Evolutionary conservation across 2,329 filamentous ascomycete species (phyloP), one percentile per base, ranked within the genome.

Genomic region (Aspergillus udagawae): DNA sequence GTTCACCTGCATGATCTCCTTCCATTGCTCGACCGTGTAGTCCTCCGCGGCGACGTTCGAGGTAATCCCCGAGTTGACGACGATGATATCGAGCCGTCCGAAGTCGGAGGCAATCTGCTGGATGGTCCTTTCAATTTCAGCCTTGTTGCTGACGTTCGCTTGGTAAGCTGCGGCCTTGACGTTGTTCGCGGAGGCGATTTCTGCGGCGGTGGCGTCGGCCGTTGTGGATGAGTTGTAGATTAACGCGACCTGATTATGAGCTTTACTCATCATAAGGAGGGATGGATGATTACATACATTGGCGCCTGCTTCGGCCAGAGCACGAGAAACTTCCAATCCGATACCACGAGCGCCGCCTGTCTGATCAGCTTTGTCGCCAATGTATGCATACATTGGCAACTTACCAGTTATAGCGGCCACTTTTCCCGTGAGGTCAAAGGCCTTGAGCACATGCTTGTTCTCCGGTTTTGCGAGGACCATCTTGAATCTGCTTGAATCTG

Each of bases 61-160:
- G 35, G 68, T 67, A 27, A 77, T 74, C 1, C 79, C 79, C 0
- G 78, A 77, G 63, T 80, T 80, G 20, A 74, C 79, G 32, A 81
- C 71, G 41, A 81, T 69, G 53, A 81, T 75, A 53, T 79, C 74
- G 9, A 81, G 70, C 32, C 71, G 70, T 14, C 76, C 77, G 63
- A 79, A 79, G 44, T 77, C 75, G 7, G 63, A 58, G 2, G 65
- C 66, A 14, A 78, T 70, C 28, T 71, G 58, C 3, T 73, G 59
- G 3, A 79, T 63, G 2, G 64, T 63, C 1, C 49, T 47, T 41
- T 72, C 63, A 9, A 79, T 73, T 7, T 69, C 64, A 3, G 59
- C 50, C 41, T 68, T 65, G 48, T 68, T 60, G 12, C 58, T 56
- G 3, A 75, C 72, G 42, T 75, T 60, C 28, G 70, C 66, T 52